These are phyloP conservation scores for Cercophora scortea DNA, from an alignment of 495 filamentous ascomycete genomes.

Conservation along the genomic window DNA sequence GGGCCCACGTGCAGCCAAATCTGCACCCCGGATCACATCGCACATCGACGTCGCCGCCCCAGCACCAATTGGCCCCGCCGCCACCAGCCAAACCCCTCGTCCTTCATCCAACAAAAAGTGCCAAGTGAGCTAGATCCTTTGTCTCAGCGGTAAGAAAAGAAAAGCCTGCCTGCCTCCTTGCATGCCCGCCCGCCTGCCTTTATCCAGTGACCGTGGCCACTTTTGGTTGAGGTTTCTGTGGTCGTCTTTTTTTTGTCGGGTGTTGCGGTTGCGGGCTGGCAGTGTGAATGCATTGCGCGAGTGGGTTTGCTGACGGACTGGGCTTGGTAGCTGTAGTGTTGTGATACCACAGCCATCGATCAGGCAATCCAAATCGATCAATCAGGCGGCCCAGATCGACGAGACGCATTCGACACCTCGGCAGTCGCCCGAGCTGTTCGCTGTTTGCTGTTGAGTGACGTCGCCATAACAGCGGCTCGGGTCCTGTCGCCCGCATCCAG, in stretches of 20 bases:
- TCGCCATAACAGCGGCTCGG: constrained; percentile 14
- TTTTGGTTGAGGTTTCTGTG: no score
- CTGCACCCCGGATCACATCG: constrained; percentile 19
- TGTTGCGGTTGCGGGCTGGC: no score
- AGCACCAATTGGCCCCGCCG: constrained; percentile 7
- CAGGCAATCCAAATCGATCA: not conserved
- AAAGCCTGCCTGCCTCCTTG: no score
- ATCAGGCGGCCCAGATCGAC: not conserved
- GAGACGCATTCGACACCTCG: not conserved
- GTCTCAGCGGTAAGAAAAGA: no score
- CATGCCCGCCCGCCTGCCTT: no score
- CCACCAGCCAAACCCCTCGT: not conserved
- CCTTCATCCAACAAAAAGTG: not conserved
- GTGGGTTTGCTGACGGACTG: no score
- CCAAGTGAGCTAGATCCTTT: no score
- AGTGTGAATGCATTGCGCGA: no score
- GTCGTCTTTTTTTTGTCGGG: no score
- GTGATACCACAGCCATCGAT: not conserved
- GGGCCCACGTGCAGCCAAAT: constrained; percentile 18
- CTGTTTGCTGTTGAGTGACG: constrained; percentile 7
- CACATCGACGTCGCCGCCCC: constrained; percentile 11
- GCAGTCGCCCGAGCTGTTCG: not conserved
- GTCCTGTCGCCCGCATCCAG: constrained; percentile 4
- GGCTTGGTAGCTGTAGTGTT: not conserved
- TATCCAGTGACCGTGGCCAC: no score